phyloP scores from a whole-genome alignment of 495 filamentous ascomycete species.

The Neurospora discreta region DNA sequence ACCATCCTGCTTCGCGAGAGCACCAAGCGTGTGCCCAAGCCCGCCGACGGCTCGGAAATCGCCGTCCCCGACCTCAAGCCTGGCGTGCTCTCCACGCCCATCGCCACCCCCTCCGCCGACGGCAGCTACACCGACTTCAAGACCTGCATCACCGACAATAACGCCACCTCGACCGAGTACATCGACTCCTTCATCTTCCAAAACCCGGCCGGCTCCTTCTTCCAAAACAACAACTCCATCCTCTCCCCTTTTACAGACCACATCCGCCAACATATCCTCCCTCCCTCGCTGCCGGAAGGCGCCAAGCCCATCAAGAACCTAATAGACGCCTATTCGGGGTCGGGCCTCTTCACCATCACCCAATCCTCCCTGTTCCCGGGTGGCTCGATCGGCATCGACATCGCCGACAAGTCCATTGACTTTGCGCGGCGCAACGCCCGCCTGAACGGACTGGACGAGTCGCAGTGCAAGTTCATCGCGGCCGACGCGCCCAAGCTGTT shows the following conservation, averaged over 20 bases:
- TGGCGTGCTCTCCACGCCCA: constrained; percentile 9
- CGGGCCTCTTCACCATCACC: constrained; percentile 91
- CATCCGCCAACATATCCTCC: constrained; percentile 71
- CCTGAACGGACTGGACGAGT: constrained; percentile 54
- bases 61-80: constrained; percentile 5
- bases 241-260: constrained; percentile 82
- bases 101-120: constrained; percentile 22
- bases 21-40: constrained; percentile 57
- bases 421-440: constrained; percentile 68
- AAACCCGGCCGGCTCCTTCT: constrained; percentile 88
- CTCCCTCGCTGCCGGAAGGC: constrained; percentile 20
- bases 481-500: constrained; percentile 80
- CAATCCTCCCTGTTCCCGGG: constrained; percentile 64
- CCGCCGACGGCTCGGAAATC: constrained; percentile 15
- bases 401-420: constrained; percentile 55
- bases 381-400: constrained; percentile 39
- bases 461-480: constrained; percentile 60
- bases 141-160: constrained; percentile 75
- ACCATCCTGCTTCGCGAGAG: constrained; percentile 83
- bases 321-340: constrained; percentile 95
- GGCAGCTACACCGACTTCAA: constrained; percentile 59
- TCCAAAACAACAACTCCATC: constrained; percentile 99
- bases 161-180: constrained; percentile 72
- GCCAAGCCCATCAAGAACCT: constrained; percentile 56
- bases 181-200: constrained; percentile 74